Evolutionary conservation across 1,284 basidiomycete species (phyloP).

Genomic region (Ganoderma resinaceum): DNA sequence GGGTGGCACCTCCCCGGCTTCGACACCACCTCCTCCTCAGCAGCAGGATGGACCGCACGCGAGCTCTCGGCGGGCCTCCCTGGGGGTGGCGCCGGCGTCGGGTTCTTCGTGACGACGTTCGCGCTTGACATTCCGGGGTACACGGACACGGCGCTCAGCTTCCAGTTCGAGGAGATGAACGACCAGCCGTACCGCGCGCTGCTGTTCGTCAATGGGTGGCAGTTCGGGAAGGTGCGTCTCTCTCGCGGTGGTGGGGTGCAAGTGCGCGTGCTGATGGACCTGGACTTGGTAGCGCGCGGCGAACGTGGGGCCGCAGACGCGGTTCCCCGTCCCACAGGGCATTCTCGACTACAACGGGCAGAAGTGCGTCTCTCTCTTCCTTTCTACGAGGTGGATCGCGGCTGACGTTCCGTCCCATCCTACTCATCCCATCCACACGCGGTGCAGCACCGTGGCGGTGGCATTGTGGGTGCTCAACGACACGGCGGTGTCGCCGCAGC

Average conservation of each 20-base stretch:
- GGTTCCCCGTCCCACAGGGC: slow-evolving; percentile 81
- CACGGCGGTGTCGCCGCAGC: slow-evolving; percentile 53
- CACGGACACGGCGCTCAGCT: slow-evolving; percentile 70
- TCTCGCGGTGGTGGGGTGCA: no score
- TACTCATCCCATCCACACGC: no score
- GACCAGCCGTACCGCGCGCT: slow-evolving; percentile 72
- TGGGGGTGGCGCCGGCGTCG: slow-evolving; percentile 64
- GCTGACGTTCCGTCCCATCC: background rate
- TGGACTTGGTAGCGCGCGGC: background rate
- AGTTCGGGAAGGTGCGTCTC: slow-evolving; percentile 86
- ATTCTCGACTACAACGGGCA: slow-evolving; percentile 73
- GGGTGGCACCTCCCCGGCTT: slow-evolving; percentile 87
- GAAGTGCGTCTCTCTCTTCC: slow-evolving; percentile 65
- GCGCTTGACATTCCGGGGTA: slow-evolving; percentile 61
- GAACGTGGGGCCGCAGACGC: slow-evolving; percentile 65
- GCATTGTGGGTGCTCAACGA: slow-evolving; percentile 72
- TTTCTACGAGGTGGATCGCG: no score
- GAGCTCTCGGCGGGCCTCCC: slow-evolving; percentile 65
- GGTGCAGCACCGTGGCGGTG: slow-evolving; percentile 70
- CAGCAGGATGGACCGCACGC: slow-evolving; percentile 57
- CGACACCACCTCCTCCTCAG: slow-evolving; percentile 63
- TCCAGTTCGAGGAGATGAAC: slow-evolving; percentile 58
- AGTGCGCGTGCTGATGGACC: background rate
- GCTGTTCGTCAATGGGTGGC: slow-evolving; percentile 85
- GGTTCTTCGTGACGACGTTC: slow-evolving; percentile 83